A percentile compares a stretch with the other conserved stretches of the same genome.
phyloP scores from a whole-genome alignment of 1,284 basidiomycete genomes.

The Ganoderma lucidum region DNA sequence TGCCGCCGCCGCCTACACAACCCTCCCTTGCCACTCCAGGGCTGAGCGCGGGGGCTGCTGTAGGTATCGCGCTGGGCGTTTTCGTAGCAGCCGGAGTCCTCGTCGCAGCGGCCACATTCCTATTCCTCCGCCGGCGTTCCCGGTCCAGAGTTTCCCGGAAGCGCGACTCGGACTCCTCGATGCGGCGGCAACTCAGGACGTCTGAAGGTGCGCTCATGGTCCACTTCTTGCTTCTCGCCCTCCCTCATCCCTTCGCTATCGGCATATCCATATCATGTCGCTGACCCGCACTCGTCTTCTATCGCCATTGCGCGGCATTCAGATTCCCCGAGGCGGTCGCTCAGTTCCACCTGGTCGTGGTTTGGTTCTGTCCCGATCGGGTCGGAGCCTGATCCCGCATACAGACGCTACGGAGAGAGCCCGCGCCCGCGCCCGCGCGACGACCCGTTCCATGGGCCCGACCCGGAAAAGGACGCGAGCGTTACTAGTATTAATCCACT shows the following conservation, averaged over 20 bases:
- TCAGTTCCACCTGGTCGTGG: slow-evolving; percentile 3
- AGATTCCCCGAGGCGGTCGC: not conserved
- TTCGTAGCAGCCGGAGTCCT: not conserved
- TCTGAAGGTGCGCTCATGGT: not conserved
- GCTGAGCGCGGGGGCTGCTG: not conserved
- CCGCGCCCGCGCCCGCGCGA: not conserved
- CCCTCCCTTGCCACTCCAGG: not conserved
- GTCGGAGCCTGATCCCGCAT: not conserved
- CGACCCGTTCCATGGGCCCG: not conserved
- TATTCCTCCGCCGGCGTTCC: not conserved
- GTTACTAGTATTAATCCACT: not conserved
- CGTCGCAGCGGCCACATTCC: not conserved
- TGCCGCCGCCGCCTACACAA: not conserved
- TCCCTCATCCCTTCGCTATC: too few species aligned
- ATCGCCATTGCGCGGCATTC: not conserved
- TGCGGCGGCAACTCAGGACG: not conserved
- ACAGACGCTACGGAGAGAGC: not conserved
- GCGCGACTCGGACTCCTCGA: not conserved
- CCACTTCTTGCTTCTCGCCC: not conserved
- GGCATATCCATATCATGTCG: too few species aligned
- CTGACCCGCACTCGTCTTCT: too few species aligned
- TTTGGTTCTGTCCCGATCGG: not conserved
- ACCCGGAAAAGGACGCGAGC: not conserved
- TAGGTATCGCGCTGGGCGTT: not conserved
- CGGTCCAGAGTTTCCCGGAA: not conserved